phyloP scores from a whole-genome alignment of 441 rosid genomes.

The Kokia cookei region DNA sequence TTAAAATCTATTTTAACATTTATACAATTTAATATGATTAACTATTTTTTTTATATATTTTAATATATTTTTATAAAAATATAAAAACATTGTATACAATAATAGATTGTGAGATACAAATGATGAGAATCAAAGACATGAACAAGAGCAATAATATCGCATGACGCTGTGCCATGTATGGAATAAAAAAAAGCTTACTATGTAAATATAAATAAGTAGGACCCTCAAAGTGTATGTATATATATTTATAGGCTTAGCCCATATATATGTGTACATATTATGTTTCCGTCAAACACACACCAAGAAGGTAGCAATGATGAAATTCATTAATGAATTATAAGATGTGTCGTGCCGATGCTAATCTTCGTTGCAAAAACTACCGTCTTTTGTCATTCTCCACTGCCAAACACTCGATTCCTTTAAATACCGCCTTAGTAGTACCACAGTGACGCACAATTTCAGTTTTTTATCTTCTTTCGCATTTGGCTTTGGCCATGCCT shows the following conservation, averaged over 20 bases:
- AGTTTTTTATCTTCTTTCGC: not conserved
- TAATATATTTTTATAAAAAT: too few relatives aligned
- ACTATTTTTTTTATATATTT: too few relatives aligned
- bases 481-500: conserved; percentile 16
- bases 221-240: too few relatives aligned
- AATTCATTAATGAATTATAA: not conserved
- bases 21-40: too few relatives aligned
- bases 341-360: not conserved
- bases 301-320: not conserved
- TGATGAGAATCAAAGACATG: not conserved
- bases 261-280: too few relatives aligned
- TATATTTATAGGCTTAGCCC: not conserved
- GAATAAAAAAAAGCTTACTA: not conserved
- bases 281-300: not conserved
- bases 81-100: too few relatives aligned
- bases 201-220: too few relatives aligned
- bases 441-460: not conserved
- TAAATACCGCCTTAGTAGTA: not conserved
- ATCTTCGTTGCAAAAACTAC: not conserved
- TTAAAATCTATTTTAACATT: too few relatives aligned
- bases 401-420: not conserved
- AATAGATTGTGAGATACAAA: not conserved
- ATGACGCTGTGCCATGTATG: not conserved
- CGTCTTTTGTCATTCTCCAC: not conserved
- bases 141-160: not conserved